Evolutionary conservation across 2,329 filamentous ascomycete genomes (phyloP), one percentile per base, ranked within the genome.

Genomic region (Penicillium brevicompactum): DNA sequence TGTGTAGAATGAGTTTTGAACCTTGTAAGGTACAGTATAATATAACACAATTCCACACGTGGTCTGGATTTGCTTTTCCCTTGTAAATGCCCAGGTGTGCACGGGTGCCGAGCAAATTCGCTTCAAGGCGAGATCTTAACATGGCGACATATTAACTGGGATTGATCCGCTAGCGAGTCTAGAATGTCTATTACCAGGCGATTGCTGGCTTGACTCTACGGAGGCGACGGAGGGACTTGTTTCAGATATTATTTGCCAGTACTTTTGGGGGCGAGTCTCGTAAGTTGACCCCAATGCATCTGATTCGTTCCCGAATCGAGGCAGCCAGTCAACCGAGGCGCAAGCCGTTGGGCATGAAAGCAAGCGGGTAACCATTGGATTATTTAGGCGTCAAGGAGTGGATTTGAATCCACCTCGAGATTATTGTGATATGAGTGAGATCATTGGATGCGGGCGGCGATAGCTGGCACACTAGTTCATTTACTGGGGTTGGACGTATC

Each of bases 331-430:
- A 55, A 55, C 34, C 51, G 56, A 59, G 60, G 60, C 45, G 56
- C 47, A 43, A 55, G 22, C 48, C 57, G 52, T 65, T 63, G 61
- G 62, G 62, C 62, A 65, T 60, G 62, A 63, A 65, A 62, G 55
- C 49, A 51, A 46, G 40, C 38, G 41, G 46, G 50, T 38, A 43
- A 46, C 53, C 51, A 53, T 54, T 56, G 50, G 46, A 49, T 46
- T 18, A 51, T 56, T 62, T 59, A 54, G 62, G 61, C 57, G 48
- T 49, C 50, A 46, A 57, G 22, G 45, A 38, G 52, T 53, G 55
- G 50, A 49, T 53, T 44, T 22, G 51, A 47, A 43, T 42, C 52
- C 50, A 51, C 48, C 31, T 49, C 46, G 49, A 48, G n/a, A 49
- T 24, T 34, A 27, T 46, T 24, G 49, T 47, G 40, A 38, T 22